Percentiles rank a stretch among this genome's conserved stretches.
These are phyloP conservation scores for Gentiana dahurica DNA, from an alignment of 257 asterid species.

Conservation along the genomic window DNA sequence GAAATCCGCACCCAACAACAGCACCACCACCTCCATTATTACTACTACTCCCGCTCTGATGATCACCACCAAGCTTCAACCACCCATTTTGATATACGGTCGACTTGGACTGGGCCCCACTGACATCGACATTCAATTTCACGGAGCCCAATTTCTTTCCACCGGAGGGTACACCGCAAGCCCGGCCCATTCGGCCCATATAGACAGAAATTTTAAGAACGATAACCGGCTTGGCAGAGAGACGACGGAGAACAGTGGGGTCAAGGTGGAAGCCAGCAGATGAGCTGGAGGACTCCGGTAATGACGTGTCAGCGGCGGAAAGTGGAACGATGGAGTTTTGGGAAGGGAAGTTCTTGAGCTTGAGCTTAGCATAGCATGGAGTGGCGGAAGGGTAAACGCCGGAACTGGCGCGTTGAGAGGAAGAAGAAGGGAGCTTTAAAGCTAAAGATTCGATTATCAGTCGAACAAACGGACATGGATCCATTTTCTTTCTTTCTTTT, in stretches of 20 bases:
- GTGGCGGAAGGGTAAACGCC: slow-evolving; percentile 68
- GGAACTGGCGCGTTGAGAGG: slow-evolving; percentile 41
- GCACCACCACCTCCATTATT: no score
- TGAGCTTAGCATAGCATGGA: slow-evolving; percentile 73
- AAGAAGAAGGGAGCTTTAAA: slow-evolving; percentile 40
- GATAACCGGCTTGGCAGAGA: slow-evolving; percentile 26
- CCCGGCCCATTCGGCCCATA: slow-evolving; percentile 60
- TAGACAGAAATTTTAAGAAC: slow-evolving; percentile 46
- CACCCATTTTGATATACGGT: slow-evolving; percentile 57
- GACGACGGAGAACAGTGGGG: slow-evolving; percentile 54
- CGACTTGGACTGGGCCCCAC: slow-evolving; percentile 31
- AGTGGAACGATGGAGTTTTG: slow-evolving; percentile 65
- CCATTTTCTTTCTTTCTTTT: slow-evolving; percentile 27
- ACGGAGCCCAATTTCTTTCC: slow-evolving; percentile 44
- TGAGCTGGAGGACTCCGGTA: slow-evolving; percentile 33
- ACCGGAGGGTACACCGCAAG: slow-evolving; percentile 59
- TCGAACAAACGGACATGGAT: slow-evolving; percentile 93
- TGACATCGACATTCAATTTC: slow-evolving; percentile 23
- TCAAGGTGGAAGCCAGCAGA: slow-evolving; percentile 60
- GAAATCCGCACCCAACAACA: slow-evolving; percentile 11
- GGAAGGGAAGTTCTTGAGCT: slow-evolving; percentile 55
- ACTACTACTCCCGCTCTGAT: slow-evolving; percentile 6
- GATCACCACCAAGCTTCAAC: slow-evolving; percentile 43
- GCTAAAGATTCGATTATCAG: slow-evolving; percentile 61
- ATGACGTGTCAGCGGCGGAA: slow-evolving; percentile 12